These are phyloP conservation scores for Tricholoma bakamatsutake DNA, from an alignment of 768 basidiomycete species.

Conservation along the genomic window DNA sequence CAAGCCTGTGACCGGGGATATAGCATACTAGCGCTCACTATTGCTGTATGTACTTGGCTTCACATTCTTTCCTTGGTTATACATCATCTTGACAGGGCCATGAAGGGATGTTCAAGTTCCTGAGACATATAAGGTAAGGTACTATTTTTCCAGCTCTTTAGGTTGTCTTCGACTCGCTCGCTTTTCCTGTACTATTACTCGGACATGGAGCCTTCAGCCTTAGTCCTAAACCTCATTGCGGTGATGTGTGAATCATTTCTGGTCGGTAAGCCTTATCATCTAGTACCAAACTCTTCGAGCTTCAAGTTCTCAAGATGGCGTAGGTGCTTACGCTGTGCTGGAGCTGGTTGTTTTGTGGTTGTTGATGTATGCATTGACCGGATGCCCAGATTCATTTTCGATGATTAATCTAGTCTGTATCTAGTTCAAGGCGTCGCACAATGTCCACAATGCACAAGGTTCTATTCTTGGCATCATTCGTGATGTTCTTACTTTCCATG, in stretches of 20 bases:
- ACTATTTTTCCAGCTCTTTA: no score
- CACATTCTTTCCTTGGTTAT: no score
- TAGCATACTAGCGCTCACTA: no score
- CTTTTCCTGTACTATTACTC: background rate
- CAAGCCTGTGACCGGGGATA: no score
- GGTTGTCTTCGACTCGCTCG: no score
- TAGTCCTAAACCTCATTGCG: background rate
- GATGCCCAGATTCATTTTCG: background rate
- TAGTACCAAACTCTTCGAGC: background rate
- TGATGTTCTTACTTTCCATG: conserved; percentile 3
- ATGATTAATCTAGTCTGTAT: background rate
- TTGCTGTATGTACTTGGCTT: no score
- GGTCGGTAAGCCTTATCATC: background rate
- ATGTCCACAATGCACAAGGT: background rate
- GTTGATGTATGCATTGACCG: background rate
- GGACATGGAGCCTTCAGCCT: background rate
- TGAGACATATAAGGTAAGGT: no score
- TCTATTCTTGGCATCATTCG: background rate
- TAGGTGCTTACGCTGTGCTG: conserved; percentile 3
- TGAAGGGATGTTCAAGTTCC: no score
- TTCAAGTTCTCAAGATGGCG: background rate
- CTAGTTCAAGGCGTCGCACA: background rate
- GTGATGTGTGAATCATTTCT: background rate
- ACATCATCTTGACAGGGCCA: no score
- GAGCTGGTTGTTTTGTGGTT: background rate